Evolutionary conservation across 1,139 yeast species (phyloP).

Genomic region (Hyphopichia buzzinii): DNA sequence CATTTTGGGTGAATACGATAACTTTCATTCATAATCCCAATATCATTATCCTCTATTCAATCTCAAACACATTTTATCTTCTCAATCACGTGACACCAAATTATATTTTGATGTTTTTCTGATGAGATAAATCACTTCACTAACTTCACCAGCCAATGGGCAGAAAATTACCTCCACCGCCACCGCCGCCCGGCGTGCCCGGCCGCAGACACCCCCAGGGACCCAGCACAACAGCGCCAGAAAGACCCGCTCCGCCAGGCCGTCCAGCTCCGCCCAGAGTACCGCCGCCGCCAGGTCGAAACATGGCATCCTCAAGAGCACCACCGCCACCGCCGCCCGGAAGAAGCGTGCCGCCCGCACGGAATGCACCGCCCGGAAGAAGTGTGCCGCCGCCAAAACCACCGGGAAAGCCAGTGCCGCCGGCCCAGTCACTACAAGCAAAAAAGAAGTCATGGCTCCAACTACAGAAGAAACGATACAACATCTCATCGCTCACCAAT

Average conservation of each 20-base stretch:
- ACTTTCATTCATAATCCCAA: no score
- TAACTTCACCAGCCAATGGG: no score
- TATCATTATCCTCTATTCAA: no score
- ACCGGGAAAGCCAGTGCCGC: constrained; percentile 11
- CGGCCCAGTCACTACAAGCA: constrained; percentile 24
- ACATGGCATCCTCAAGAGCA: constrained; percentile 11
- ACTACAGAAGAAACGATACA: constrained; percentile 56
- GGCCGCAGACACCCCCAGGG: no score
- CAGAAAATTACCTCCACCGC: constrained; percentile 30
- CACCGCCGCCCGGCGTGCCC: constrained; percentile 33
- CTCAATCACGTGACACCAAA: no score
- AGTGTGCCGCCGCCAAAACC: background rate
- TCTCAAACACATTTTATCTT: no score
- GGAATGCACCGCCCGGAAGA: constrained; percentile 9
- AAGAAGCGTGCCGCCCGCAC: constrained; percentile 2
- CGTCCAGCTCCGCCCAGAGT: constrained; percentile 6
- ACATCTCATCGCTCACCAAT: constrained; percentile 14
- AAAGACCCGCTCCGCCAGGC: no score
- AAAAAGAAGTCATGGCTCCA: constrained; percentile 64
- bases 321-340: constrained; percentile 20
- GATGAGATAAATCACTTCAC: no score
- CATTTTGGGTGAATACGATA: no score
- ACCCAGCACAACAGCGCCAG: no score
- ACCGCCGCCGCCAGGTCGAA: background rate
- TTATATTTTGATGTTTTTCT: no score